Base-by-base conservation (phyloP, 2,329 filamentous ascomycete genomes). In the Amauroascus niger region DNA sequence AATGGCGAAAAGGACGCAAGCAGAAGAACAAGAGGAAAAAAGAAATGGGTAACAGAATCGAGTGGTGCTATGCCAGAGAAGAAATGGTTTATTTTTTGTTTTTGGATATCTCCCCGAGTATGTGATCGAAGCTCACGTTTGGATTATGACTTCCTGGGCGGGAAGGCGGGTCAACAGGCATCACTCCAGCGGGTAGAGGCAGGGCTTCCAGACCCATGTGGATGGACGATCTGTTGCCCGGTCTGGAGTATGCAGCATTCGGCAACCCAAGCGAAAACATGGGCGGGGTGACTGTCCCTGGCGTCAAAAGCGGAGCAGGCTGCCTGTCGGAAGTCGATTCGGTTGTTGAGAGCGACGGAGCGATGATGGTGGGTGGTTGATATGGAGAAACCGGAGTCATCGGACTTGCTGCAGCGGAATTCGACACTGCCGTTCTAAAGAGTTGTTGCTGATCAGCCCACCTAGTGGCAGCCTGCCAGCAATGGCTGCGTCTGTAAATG, bases 401-500 rank as follows among this genome's bases (percentile, higher is more conserved):
- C 52, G 30, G 40, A 45, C 44, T 44, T 22, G 41, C 30, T 49
- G 30, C 44, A 3, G 39, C 40, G 18, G 35, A 13, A 11, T 55
- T 47, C 32, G 60, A 60, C 49, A 63, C 61, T 16, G 68, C 69
- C 0, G 67, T 67, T 4, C 65, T 67, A 6, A 66, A 55, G 14
- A 69, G 59, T 48, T 64, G 51, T 39, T 67, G 65, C 16, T 72
- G 70, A 33, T 73, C 71, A 7, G 74, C 74, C 83, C 83, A 86
- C 59, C 77, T 73, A 59, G 80, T 75, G 2, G 82, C 83, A 61
- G 78, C 75, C 55, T 76, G 70, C 83, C 83, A 87, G 67, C 83
- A 86, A 64, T 87, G 83, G 57, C 79, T 83, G 40, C 83, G 78
- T 14, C 79, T 76, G 66, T 85, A 87, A 41, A 84, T 78, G 43